Percentiles rank a stretch among this genome's conserved stretches.
Conservation (phyloP, 2,329 filamentous ascomycete species). For the Escovopsis sp. region DNA sequence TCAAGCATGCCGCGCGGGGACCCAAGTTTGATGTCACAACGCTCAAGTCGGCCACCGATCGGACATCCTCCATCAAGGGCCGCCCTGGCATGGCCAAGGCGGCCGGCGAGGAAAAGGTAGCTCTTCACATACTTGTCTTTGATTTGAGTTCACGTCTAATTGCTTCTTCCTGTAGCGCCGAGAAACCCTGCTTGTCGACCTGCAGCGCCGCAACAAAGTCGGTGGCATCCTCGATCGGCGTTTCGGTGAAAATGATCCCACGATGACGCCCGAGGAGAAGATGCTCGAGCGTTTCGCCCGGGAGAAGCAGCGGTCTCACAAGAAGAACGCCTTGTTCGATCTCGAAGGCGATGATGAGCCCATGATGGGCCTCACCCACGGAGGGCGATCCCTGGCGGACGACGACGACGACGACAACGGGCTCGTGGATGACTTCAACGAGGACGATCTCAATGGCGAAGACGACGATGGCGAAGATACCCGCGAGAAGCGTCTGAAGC, state of each 20-base stretch:
- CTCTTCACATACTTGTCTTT: too few species aligned
- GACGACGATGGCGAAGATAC: conserved; percentile 42
- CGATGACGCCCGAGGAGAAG: conserved; percentile 84
- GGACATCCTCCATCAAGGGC: conserved; percentile 42
- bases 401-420: conserved; percentile 38
- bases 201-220: conserved; percentile 79
- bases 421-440: conserved; percentile 61
- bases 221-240: conserved; percentile 85
- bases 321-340: conserved; percentile 72
- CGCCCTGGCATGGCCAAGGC: conserved; percentile 77
- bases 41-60: conserved; percentile 38
- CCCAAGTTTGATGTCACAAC: conserved; percentile 79
- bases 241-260: conserved; percentile 90
- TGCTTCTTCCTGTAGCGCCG: conserved; percentile 39
- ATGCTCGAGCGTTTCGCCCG: conserved; percentile 81
- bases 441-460: conserved; percentile 51
- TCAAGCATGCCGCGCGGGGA: conserved; percentile 63
- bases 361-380: conserved; percentile 61
- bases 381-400: conserved; percentile 59
- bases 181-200: conserved; percentile 73
- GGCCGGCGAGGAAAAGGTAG: conserved; percentile 69
- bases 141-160: conserved; percentile 8
- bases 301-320: conserved; percentile 69
- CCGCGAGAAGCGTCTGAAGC: conserved; percentile 40
- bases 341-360: conserved; percentile 58